Evolutionary conservation across 2,329 filamentous ascomycete species (phyloP).

Genomic region (Ceratocystis lukuohia): DNA sequence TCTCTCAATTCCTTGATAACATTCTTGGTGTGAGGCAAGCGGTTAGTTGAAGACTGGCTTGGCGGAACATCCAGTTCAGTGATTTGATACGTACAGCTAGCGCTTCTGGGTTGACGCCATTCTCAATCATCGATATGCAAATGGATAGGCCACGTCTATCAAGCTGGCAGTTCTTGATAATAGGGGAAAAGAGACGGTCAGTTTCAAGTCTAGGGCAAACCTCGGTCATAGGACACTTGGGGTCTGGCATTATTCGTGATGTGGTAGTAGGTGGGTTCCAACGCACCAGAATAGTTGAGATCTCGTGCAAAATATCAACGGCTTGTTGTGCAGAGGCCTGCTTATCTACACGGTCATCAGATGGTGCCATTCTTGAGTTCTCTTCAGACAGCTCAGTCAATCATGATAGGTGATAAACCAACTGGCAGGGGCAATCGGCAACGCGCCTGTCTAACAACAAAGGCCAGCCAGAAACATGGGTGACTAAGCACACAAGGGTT

Average conservation of each 20-base stretch:
- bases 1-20: conserved; percentile 47
- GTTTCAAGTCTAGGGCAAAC: neutral
- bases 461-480: neutral
- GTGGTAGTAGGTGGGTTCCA: neutral
- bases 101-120: conserved; percentile 90
- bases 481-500: neutral
- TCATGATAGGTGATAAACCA: neutral
- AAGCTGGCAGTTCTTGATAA: conserved; percentile 70
- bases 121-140: conserved; percentile 93
- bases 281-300: conserved; percentile 74
- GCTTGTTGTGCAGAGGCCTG: conserved; percentile 67
- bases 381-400: neutral
- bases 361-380: conserved; percentile 27
- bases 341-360: conserved; percentile 45
- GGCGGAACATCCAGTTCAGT: neutral
- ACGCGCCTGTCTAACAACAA: neutral
- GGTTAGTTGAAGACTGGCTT: neutral
- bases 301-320: conserved; percentile 71
- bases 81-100: conserved; percentile 54
- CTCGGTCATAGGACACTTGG: neutral
- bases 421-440: neutral
- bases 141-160: conserved; percentile 84
- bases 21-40: conserved; percentile 29
- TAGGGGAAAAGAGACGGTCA: neutral
- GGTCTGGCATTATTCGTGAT: neutral